phyloP scores from a whole-genome alignment of 139 green algal species.

The Coelastrella sp. region DNA sequence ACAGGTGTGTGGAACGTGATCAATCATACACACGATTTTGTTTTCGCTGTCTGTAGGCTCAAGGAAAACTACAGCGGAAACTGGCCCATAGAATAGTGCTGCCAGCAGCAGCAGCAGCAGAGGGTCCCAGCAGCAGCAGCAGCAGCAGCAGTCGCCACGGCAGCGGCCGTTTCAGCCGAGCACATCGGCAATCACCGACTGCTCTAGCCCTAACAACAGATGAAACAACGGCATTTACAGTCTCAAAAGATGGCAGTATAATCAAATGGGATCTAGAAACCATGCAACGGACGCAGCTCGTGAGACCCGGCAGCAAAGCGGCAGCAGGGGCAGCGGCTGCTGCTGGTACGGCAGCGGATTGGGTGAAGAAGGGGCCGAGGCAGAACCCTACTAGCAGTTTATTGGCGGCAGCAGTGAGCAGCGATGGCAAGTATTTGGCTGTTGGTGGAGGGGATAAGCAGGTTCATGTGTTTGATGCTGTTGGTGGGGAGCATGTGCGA shows the following conservation, averaged over 20 bases:
- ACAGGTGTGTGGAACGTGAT: neutral
- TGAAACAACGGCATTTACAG: constrained; percentile 78
- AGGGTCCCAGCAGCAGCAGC: constrained; percentile 29
- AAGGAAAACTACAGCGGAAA: constrained; percentile 67
- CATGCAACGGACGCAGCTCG: constrained; percentile 57
- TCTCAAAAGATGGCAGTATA: constrained; percentile 89
- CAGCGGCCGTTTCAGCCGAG: constrained; percentile 54
- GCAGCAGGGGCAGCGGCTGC: constrained; percentile 44
- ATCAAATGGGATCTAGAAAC: constrained; percentile 85
- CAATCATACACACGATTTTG: neutral
- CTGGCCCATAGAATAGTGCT: constrained; percentile 69
- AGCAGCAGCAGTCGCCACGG: constrained; percentile 45
- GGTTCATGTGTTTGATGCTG: constrained; percentile 83
- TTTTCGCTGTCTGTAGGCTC: constrained; percentile 36
- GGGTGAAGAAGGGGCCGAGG: constrained; percentile 4
- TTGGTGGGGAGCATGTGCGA: constrained; percentile 26
- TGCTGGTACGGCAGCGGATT: constrained; percentile 34
- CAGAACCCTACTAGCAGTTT: constrained; percentile 54
- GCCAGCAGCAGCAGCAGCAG: constrained; percentile 36
- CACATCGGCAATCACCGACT: constrained; percentile 74
- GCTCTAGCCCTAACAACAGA: constrained; percentile 81
- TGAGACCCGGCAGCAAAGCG: constrained; percentile 37
- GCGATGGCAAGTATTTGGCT: constrained; percentile 82
- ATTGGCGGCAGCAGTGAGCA: constrained; percentile 79
- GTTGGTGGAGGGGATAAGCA: constrained; percentile 83